Evolutionary conservation across 176 grass and related monocot genomes (phyloP).

Genomic region (Alloteropsis semialata): DNA sequence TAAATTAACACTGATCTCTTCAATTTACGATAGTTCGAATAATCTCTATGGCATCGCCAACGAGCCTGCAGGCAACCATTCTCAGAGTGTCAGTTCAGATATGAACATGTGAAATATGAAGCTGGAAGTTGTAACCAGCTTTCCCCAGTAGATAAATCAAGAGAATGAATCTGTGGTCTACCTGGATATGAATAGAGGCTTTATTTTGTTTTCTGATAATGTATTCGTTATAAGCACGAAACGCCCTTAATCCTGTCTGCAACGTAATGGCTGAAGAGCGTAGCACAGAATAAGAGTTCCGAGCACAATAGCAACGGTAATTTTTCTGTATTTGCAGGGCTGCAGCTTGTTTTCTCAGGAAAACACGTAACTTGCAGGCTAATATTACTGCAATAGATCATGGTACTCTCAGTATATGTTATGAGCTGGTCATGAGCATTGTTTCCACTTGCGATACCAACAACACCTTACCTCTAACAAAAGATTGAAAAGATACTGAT

Average conservation of each 20-base stretch:
- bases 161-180: conserved; percentile 24
- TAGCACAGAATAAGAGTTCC: conserved; percentile 51
- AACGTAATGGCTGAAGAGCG: conserved; percentile 60
- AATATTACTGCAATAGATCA: conserved; percentile 53
- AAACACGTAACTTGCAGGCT: conserved; percentile 54
- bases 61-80: conserved; percentile 45
- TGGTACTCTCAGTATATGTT: conserved; percentile 1
- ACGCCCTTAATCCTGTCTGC: conserved; percentile 65
- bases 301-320: conserved; percentile 45
- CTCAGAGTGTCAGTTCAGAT: conserved; percentile 10
- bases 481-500: conserved; percentile 63
- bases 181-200: conserved; percentile 72
- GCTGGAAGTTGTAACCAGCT: not conserved
- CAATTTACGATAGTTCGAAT: conserved; percentile 43
- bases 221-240: conserved; percentile 65
- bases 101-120: not conserved
- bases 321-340: conserved; percentile 71
- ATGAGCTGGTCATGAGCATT: not conserved
- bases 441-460: not conserved
- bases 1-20: conserved; percentile 67
- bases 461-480: conserved; percentile 62
- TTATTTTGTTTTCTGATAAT: conserved; percentile 58
- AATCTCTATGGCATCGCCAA: conserved; percentile 59
- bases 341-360: conserved; percentile 64
- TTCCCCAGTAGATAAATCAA: not conserved